phyloP scores from a whole-genome alignment of 495 filamentous ascomycete genomes.

The Xylaria bambusicola region DNA sequence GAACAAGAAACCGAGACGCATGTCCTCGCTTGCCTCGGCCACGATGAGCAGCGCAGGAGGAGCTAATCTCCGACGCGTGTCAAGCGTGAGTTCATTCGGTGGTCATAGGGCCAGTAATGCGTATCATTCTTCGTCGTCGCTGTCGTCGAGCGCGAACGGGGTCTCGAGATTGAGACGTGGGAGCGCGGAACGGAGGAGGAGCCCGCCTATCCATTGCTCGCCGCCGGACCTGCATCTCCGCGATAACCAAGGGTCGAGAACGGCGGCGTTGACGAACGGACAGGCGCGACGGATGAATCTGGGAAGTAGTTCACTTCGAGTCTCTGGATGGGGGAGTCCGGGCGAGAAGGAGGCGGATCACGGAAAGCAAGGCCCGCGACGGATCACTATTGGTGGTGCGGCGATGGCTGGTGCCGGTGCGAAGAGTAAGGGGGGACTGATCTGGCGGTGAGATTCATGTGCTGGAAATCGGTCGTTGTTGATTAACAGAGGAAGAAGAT shows the following conservation, averaged over 20 bases:
- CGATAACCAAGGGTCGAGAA: constrained; percentile 11
- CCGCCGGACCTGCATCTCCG: constrained; percentile 35
- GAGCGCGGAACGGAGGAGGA: constrained; percentile 43
- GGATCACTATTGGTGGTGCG: constrained; percentile 37
- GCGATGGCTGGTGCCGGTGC: constrained; percentile 15
- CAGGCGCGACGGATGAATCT: constrained; percentile 50
- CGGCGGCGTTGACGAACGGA: constrained; percentile 38
- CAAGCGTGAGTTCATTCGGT: constrained; percentile 31
- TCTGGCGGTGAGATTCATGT: constrained; percentile 35
- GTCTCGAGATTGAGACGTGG: constrained; percentile 45
- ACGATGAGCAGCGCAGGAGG: constrained; percentile 23
- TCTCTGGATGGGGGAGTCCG: constrained; percentile 29
- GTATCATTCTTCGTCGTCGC: constrained; percentile 33
- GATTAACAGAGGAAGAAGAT: no score
- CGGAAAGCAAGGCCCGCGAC: constrained; percentile 20
- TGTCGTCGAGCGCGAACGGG: constrained; percentile 46
- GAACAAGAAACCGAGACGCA: constrained; percentile 44
- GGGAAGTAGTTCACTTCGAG: constrained; percentile 36
- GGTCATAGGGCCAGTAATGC: constrained; percentile 32
- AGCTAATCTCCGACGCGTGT: constrained; percentile 37
- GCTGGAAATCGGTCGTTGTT: no score
- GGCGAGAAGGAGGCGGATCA: constrained; percentile 13
- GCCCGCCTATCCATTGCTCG: constrained; percentile 48
- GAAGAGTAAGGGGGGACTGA: constrained; percentile 20
- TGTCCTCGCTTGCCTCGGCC: constrained; percentile 35